phyloP scores from a whole-genome alignment of 2,329 filamentous ascomycete species.

The Elsinoe perseae region DNA sequence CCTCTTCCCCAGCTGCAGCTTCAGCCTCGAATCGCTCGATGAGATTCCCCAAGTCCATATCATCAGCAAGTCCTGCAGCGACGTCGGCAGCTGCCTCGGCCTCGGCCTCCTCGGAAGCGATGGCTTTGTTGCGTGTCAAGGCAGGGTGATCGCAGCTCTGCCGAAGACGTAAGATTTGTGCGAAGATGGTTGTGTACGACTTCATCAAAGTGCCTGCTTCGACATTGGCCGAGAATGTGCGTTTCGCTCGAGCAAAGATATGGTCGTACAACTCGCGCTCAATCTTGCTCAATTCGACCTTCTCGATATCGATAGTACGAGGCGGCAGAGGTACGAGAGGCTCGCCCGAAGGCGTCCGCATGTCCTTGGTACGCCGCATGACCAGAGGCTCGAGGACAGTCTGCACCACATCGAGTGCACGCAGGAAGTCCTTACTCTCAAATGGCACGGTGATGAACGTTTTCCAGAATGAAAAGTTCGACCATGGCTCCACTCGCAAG shows the following conservation, averaged over 20 bases:
- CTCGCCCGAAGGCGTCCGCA: slow-evolving; percentile 86
- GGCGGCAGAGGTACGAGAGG: slow-evolving; percentile 74
- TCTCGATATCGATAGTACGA: slow-evolving; percentile 74
- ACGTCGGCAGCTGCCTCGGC: slow-evolving; percentile 70
- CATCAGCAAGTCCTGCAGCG: slow-evolving; percentile 74
- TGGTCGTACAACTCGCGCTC: slow-evolving; percentile 90
- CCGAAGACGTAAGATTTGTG: slow-evolving; percentile 84
- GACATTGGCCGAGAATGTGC: slow-evolving; percentile 75
- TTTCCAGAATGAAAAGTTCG: slow-evolving; percentile 98
- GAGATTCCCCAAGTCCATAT: slow-evolving; percentile 87
- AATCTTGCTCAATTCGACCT: slow-evolving; percentile 73
- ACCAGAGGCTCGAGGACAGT: slow-evolving; percentile 95
- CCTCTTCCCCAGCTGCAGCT: slow-evolving; percentile 45
- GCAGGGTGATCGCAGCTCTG: slow-evolving; percentile 93
- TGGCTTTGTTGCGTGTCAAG: slow-evolving; percentile 73
- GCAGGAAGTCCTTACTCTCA: slow-evolving; percentile 87
- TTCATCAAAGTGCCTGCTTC: slow-evolving; percentile 91
- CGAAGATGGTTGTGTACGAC: slow-evolving; percentile 94
- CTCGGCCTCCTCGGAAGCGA: slow-evolving; percentile 82
- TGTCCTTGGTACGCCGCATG: slow-evolving; percentile 89
- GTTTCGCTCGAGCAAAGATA: slow-evolving; percentile 75
- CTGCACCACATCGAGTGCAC: slow-evolving; percentile 91
- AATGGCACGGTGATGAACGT: slow-evolving; percentile 98
- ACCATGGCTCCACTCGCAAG: slow-evolving; percentile 92
- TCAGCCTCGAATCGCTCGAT: slow-evolving; percentile 74